These are phyloP conservation scores for Gryganskiella cystojenkinii DNA, from an alignment of 192 early-diverging fungal genomes.

Conservation along the genomic window DNA sequence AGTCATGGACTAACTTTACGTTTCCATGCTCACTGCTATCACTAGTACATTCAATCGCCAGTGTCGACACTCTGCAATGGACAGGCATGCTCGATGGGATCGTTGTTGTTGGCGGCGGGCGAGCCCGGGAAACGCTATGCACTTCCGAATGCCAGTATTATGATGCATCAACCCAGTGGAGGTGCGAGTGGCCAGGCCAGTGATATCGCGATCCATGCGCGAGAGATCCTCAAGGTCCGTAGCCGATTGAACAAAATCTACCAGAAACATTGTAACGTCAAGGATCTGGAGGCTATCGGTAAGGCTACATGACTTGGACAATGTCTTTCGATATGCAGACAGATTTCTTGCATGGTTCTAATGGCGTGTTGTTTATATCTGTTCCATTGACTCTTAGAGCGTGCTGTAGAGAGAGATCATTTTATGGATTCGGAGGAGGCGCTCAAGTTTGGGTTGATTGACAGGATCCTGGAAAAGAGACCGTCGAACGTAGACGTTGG, in stretches of 20 bases:
- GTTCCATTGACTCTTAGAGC: constrained; percentile 62
- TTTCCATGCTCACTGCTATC: not conserved
- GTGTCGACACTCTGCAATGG: constrained; percentile 96
- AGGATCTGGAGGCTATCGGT: constrained; percentile 85
- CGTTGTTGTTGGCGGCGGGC: constrained; percentile 90
- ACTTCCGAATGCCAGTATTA: constrained; percentile 91
- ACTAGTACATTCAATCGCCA: constrained; percentile 92
- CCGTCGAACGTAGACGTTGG: no score
- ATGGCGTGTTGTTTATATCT: not conserved
- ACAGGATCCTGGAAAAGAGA: constrained; percentile 85
- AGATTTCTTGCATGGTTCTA: not conserved
- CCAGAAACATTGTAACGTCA: constrained; percentile 83
- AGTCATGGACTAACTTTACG: not conserved
- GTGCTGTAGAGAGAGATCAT: constrained; percentile 92
- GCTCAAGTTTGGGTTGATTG: constrained; percentile 91
- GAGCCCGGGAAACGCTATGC: constrained; percentile 87
- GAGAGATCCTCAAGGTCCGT: constrained; percentile 91
- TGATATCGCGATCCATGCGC: constrained; percentile 97
- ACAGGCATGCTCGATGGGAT: constrained; percentile 99
- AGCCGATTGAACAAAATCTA: constrained; percentile 89
- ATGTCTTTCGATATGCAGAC: not conserved
- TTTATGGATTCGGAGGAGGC: constrained; percentile 95
- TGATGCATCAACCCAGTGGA: constrained; percentile 98
- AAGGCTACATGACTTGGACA: constrained; percentile 8
- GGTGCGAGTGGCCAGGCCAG: constrained; percentile 94